Percentiles rank a stretch among this genome's conserved stretches.
Evolutionary conservation across 176 grass and related monocot species (phyloP).

Genomic region (Eragrostis nindensis): DNA sequence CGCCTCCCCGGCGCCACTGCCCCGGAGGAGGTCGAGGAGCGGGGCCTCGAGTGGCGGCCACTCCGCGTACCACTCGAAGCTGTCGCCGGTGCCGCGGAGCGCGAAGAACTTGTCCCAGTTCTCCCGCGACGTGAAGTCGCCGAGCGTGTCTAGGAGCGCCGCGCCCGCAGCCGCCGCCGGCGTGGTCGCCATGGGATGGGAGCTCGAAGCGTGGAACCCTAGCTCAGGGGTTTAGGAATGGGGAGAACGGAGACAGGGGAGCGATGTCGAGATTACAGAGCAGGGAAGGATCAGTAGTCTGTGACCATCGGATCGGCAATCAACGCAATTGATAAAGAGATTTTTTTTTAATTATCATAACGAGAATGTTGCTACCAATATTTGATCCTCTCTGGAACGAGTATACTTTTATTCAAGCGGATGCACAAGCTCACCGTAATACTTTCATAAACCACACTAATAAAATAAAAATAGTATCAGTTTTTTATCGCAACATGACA

Average conservation of each 20-base stretch:
- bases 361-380: too few relatives aligned
- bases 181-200: constrained; percentile 47
- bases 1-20: neutral
- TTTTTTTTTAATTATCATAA: too few relatives aligned
- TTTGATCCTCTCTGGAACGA: too few relatives aligned
- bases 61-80: constrained; percentile 96
- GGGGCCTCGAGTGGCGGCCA: constrained; percentile 70
- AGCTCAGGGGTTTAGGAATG: constrained; percentile 45
- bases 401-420: too few relatives aligned
- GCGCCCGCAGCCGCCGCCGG: constrained; percentile 4
- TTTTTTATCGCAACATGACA: too few relatives aligned
- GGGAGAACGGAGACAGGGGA: neutral
- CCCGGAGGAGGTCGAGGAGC: constrained; percentile 59
- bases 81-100: constrained; percentile 79
- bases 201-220: constrained; percentile 41
- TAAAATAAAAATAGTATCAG: too few relatives aligned
- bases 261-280: neutral
- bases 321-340: neutral
- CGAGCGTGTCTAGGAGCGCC: constrained; percentile 66
- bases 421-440: too few relatives aligned
- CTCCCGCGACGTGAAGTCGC: constrained; percentile 93
- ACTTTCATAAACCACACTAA: too few relatives aligned
- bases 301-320: neutral
- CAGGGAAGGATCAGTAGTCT: neutral
- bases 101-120: constrained; percentile 99